Evolutionary conservation across 2,329 filamentous ascomycete species (phyloP).

Genomic region (Cercospora nicotianae): DNA sequence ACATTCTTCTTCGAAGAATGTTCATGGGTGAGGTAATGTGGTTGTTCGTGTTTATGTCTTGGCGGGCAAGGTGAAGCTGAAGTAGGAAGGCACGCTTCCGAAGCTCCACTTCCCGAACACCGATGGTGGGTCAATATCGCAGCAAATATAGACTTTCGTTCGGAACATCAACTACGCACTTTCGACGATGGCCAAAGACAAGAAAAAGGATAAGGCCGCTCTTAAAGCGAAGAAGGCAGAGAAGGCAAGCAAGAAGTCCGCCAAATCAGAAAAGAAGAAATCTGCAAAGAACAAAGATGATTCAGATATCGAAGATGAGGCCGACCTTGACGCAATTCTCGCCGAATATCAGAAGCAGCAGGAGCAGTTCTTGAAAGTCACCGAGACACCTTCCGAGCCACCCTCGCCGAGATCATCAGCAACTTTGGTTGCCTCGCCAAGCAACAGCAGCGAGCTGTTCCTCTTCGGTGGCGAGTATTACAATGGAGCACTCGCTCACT

Average conservation of each 20-base stretch:
- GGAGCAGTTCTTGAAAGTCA: conserved; percentile 91
- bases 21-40: conserved; percentile 23
- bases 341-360: conserved; percentile 90
- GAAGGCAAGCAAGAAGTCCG: conserved; percentile 69
- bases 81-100: not conserved
- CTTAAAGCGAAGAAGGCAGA: conserved; percentile 52
- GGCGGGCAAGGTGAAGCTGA: conserved; percentile 2
- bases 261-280: conserved; percentile 67
- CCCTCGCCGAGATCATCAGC: conserved; percentile 78
- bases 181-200: conserved; percentile 54
- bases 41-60: not conserved
- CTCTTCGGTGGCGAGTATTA: conserved; percentile 95
- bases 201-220: conserved; percentile 40
- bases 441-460: conserved; percentile 82
- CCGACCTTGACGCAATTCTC: conserved; percentile 89
- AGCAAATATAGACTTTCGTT: not conserved
- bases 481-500: conserved; percentile 79
- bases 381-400: conserved; percentile 71
- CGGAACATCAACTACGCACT: not conserved
- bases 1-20: conserved; percentile 33
- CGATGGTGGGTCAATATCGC: conserved; percentile 6
- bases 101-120: conserved; percentile 1
- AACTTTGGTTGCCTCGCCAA: conserved; percentile 79
- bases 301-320: conserved; percentile 86
- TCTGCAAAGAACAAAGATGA: conserved; percentile 75